A percentile compares a stretch with the other conserved stretches of the same genome.
phyloP scores from a whole-genome alignment of 306 rosid genomes.

The Sicyos edulis region DNA sequence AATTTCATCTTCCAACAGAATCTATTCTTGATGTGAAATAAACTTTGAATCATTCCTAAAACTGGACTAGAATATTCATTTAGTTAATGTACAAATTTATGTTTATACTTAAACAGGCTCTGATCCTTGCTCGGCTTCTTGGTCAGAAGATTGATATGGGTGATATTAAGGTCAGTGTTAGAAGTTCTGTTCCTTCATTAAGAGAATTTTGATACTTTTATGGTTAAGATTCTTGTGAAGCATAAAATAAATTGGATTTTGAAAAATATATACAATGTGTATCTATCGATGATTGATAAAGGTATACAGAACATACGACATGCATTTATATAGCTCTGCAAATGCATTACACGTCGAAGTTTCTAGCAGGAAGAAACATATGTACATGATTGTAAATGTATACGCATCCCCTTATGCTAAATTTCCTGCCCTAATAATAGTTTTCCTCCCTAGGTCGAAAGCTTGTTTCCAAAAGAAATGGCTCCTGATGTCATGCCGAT shows the following conservation, averaged over 20 bases:
- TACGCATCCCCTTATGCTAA: neutral
- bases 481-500: constrained; percentile 59
- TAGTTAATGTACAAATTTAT: constrained; percentile 3
- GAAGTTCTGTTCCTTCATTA: neutral
- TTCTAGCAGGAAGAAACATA: neutral
- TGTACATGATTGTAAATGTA: neutral
- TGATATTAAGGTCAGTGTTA: constrained; percentile 55
- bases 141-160: constrained; percentile 56
- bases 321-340: neutral
- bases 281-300: neutral
- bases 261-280: neutral
- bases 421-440: constrained; percentile 5
- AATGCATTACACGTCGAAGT: neutral
- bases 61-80: constrained; percentile 8
- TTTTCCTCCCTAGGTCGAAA: constrained; percentile 54
- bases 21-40: neutral
- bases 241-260: neutral
- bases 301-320: neutral
- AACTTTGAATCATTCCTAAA: neutral
- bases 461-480: constrained; percentile 92
- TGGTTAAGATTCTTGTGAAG: neutral
- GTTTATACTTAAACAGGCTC: constrained; percentile 46
- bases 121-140: constrained; percentile 87
- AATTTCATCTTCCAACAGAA: neutral
- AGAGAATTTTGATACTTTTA: constrained; percentile 7